Evolutionary conservation across 2,329 filamentous ascomycete genomes (phyloP).

Genomic region (Microsporum canis): DNA sequence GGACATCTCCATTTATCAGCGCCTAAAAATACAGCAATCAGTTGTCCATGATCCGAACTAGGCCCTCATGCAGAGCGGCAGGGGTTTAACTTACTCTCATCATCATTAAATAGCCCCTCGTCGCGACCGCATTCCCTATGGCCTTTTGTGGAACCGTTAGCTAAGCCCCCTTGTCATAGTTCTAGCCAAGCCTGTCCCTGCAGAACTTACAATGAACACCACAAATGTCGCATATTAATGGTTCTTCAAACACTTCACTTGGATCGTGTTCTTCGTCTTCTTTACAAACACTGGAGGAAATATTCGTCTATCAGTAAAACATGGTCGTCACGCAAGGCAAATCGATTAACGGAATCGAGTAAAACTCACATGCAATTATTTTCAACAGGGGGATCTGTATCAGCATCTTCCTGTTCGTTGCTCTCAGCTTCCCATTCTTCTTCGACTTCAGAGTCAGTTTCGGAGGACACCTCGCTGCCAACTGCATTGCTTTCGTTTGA

Average conservation of each 20-base stretch:
- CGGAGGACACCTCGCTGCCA: slow-evolving; percentile 42
- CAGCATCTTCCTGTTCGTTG: slow-evolving; percentile 36
- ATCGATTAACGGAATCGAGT: background rate
- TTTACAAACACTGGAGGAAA: slow-evolving; percentile 57
- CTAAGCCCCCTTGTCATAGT: slow-evolving; percentile 20
- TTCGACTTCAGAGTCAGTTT: slow-evolving; percentile 42
- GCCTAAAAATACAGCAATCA: slow-evolving; percentile 34
- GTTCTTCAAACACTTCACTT: slow-evolving; percentile 67
- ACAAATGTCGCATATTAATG: slow-evolving; percentile 65
- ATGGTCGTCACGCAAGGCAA: background rate
- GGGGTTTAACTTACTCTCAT: slow-evolving; percentile 48
- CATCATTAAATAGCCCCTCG: slow-evolving; percentile 49
- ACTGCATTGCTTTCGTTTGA: slow-evolving; percentile 25
- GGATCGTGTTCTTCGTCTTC: slow-evolving; percentile 74
- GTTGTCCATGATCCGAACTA: background rate
- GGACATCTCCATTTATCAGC: slow-evolving; percentile 51
- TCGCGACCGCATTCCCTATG: slow-evolving; percentile 82
- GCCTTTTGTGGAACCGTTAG: slow-evolving; percentile 49
- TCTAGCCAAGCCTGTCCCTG: slow-evolving; percentile 22
- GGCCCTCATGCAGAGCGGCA: background rate
- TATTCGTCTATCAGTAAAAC: background rate
- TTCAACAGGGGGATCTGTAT: slow-evolving; percentile 38
- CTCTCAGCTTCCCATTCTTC: slow-evolving; percentile 41
- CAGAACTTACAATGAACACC: slow-evolving; percentile 64
- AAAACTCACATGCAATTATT: slow-evolving; percentile 52